These are phyloP conservation scores for Candida piceae DNA, from an alignment of 805 yeast species.

Conservation along the genomic window DNA sequence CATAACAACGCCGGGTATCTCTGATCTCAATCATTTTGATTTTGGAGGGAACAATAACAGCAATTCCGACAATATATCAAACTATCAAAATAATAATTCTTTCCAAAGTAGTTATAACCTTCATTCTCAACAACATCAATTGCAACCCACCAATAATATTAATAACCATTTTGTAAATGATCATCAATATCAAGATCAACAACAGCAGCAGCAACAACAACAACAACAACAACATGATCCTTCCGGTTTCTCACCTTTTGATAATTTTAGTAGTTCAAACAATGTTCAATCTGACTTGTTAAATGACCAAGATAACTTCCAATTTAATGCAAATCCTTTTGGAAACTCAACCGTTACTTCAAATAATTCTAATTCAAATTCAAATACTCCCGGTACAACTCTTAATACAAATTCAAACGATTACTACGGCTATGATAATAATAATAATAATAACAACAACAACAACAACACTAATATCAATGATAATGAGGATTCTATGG, in stretches of 20 bases:
- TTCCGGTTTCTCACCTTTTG: slow-evolving; percentile 1
- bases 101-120: neutral
- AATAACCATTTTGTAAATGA: neutral
- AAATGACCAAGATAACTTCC: neutral
- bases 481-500: neutral
- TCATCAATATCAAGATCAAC: neutral
- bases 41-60: neutral
- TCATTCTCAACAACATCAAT: neutral
- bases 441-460: neutral
- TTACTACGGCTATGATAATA: neutral
- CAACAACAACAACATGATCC: neutral
- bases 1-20: slow-evolving; percentile 6
- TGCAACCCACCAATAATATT: neutral
- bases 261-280: neutral
- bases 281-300: neutral
- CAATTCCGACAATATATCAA: neutral
- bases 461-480: slow-evolving; percentile 1
- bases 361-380: neutral
- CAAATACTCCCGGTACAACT: neutral
- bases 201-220: neutral
- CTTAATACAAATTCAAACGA: neutral
- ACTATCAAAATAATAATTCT: neutral
- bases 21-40: slow-evolving; percentile 5
- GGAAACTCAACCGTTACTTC: neutral
- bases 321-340: neutral